These are phyloP conservation scores for Cutaneotrichosporon cutaneum DNA, from an alignment of 1,284 basidiomycete genomes.

Conservation along the genomic window DNA sequence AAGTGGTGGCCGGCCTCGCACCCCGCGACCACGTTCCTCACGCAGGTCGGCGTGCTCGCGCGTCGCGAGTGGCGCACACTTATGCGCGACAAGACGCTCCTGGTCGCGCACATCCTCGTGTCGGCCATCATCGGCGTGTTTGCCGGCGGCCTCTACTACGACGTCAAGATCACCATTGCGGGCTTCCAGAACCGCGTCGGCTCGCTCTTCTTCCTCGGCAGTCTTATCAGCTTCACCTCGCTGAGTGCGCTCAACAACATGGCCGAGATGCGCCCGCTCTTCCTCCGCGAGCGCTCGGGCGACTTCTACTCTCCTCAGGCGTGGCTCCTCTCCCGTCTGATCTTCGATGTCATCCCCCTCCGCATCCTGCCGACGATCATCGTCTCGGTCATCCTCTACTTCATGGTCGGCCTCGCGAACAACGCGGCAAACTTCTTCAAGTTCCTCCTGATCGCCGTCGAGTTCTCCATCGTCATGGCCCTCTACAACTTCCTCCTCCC, in stretches of 20 bases:
- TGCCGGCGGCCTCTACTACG: constrained; percentile 74
- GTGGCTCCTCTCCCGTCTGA: constrained; percentile 85
- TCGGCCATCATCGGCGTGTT: constrained; percentile 74
- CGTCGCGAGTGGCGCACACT: constrained; percentile 80
- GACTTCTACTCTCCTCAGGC: constrained; percentile 64
- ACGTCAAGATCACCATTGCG: constrained; percentile 74
- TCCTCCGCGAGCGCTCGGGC: constrained; percentile 79
- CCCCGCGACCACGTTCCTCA: constrained; percentile 68
- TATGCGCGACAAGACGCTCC: constrained; percentile 72
- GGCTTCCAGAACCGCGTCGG: constrained; percentile 90
- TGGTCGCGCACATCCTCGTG: constrained; percentile 71
- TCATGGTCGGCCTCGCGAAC: constrained; percentile 79
- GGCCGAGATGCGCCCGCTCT: constrained; percentile 73
- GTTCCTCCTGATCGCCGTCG: constrained; percentile 70
- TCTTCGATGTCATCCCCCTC: constrained; percentile 97
- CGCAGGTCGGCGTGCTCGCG: constrained; percentile 74
- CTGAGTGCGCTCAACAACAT: constrained; percentile 83
- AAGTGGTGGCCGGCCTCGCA: constrained; percentile 17
- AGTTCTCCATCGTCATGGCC: constrained; percentile 77
- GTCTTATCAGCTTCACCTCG: constrained; percentile 80
- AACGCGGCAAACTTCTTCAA: constrained; percentile 74
- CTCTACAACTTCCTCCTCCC: constrained; percentile 90
- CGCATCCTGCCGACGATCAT: constrained; percentile 90
- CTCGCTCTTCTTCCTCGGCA: constrained; percentile 83
- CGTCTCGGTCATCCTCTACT: constrained; percentile 92